These are phyloP conservation scores for Eucalyptus microcorys DNA, from an alignment of 345 rosid genomes.

Conservation along the genomic window DNA sequence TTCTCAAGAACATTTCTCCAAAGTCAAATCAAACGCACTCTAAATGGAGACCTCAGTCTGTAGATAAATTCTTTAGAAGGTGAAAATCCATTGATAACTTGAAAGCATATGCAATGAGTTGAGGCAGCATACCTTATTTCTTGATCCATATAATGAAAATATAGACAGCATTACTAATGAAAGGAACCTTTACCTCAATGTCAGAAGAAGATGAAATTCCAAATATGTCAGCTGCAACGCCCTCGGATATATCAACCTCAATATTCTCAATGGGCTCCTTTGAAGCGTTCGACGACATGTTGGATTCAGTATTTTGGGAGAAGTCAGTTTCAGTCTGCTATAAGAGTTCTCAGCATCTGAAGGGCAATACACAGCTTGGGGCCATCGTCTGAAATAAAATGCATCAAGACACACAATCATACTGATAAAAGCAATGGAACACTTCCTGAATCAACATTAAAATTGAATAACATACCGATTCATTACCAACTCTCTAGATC, in stretches of 20 bases:
- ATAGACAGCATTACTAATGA: background rate
- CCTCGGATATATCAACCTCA: conserved; percentile 67
- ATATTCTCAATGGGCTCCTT: conserved; percentile 1
- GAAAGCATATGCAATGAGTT: background rate
- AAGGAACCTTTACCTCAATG: conserved; percentile 33
- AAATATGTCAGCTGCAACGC: conserved; percentile 67
- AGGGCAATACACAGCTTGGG: conserved; percentile 59
- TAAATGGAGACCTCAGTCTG: conserved; percentile 20
- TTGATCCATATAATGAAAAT: background rate
- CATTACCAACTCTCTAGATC: conserved; percentile 76
- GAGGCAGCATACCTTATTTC: background rate
- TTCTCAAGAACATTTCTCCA: too few relatives aligned
- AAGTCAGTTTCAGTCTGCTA: conserved; percentile 1
- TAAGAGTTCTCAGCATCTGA: conserved; percentile 7
- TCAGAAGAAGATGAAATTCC: conserved; percentile 38
- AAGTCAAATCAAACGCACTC: too few relatives aligned
- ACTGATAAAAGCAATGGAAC: background rate
- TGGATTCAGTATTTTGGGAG: background rate
- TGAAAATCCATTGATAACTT: background rate
- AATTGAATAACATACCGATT: conserved; percentile 25
- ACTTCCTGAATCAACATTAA: background rate
- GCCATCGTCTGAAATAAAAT: conserved; percentile 50
- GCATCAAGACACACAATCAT: background rate
- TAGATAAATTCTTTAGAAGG: background rate
- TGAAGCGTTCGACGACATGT: background rate